A percentile compares a stretch with the other conserved stretches of the same genome.
phyloP scores from a whole-genome alignment of 352 stramenopile genomes.

The Pythium insidiosum region DNA sequence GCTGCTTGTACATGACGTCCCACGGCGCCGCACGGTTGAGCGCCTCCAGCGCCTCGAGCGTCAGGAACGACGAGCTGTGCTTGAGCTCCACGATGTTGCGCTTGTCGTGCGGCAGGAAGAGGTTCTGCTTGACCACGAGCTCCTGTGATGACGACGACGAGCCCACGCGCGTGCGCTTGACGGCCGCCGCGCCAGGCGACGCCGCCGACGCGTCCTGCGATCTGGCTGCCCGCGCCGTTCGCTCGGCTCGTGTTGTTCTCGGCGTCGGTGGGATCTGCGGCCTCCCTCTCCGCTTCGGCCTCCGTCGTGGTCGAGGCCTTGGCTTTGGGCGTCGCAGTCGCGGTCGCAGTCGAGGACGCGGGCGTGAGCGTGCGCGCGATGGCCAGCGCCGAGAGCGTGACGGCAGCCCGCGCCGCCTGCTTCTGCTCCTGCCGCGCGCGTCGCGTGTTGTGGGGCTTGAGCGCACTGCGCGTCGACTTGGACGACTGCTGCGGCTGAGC shows the following conservation, averaged over 20 bases:
- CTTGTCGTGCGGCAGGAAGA: constrained; percentile 26
- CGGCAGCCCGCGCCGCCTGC: constrained; percentile 4
- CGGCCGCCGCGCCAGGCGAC: background rate
- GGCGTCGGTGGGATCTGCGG: background rate
- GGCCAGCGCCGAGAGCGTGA: constrained; percentile 9
- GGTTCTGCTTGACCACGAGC: constrained; percentile 26
- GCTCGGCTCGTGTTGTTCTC: background rate
- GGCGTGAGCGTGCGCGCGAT: background rate
- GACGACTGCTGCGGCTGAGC: background rate
- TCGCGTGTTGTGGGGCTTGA: too few relatives aligned
- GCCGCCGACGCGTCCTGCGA: background rate
- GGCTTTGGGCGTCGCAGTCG: too few relatives aligned
- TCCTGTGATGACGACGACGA: background rate
- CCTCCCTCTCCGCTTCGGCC: background rate
- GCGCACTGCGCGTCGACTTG: constrained; percentile 1
- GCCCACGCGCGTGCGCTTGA: constrained; percentile 7
- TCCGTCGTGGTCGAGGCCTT: background rate
- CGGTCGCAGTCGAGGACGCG: background rate
- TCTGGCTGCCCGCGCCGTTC: background rate
- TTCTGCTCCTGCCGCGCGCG: constrained; percentile 11
- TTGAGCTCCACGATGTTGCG: constrained; percentile 34
- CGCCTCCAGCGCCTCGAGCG: constrained; percentile 14
- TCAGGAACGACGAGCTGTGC: constrained; percentile 24
- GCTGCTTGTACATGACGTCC: constrained; percentile 31
- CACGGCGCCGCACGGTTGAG: constrained; percentile 22